Evolutionary conservation across 2,329 filamentous ascomycete genomes (phyloP).

Genomic region (Thelonectria discophora): DNA sequence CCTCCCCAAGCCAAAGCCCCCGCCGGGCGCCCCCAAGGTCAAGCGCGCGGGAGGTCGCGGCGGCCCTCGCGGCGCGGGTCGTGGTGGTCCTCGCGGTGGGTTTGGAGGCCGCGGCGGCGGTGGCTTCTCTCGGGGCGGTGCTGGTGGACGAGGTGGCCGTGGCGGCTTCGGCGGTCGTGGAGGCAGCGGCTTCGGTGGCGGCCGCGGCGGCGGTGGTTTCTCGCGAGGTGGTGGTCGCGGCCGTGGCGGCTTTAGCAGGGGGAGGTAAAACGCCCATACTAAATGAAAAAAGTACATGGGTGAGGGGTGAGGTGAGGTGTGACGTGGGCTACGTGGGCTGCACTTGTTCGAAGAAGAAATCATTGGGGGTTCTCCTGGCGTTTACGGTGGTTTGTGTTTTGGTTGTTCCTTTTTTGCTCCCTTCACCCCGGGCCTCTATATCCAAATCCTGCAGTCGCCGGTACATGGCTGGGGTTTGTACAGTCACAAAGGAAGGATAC

Average conservation of each 20-base stretch:
- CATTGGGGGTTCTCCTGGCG: conserved; percentile 27
- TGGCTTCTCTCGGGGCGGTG: conserved; percentile 51
- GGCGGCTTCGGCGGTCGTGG: conserved; percentile 45
- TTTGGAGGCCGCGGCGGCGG: conserved; percentile 46
- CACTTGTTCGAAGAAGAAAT: conserved; percentile 31
- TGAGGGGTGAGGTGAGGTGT: too few species aligned
- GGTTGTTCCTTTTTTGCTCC: conserved; percentile 23
- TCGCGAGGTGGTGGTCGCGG: conserved; percentile 41
- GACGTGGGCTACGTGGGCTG: conserved; percentile 21
- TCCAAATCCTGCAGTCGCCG: conserved; percentile 28
- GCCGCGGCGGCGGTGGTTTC: conserved; percentile 44
- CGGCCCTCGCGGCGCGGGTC: conserved; percentile 49
- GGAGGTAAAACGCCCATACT: conserved; percentile 28
- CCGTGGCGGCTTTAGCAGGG: conserved; percentile 34
- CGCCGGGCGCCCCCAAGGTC: conserved; percentile 68
- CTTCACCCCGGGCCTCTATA: conserved; percentile 21
- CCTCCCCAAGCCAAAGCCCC: conserved; percentile 88
- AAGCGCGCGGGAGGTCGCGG: conserved; percentile 66
- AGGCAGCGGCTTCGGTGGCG: conserved; percentile 40
- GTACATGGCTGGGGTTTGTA: conserved; percentile 41
- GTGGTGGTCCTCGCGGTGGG: conserved; percentile 47
- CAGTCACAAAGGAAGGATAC: conserved; percentile 38
- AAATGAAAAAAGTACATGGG: background rate
- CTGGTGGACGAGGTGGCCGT: conserved; percentile 46
- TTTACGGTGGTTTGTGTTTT: conserved; percentile 33